Percentiles rank a stretch among this genome's conserved stretches.
Evolutionary conservation across 2,329 filamentous ascomycete genomes (phyloP).

Genomic region (Botrytis paeoniae): DNA sequence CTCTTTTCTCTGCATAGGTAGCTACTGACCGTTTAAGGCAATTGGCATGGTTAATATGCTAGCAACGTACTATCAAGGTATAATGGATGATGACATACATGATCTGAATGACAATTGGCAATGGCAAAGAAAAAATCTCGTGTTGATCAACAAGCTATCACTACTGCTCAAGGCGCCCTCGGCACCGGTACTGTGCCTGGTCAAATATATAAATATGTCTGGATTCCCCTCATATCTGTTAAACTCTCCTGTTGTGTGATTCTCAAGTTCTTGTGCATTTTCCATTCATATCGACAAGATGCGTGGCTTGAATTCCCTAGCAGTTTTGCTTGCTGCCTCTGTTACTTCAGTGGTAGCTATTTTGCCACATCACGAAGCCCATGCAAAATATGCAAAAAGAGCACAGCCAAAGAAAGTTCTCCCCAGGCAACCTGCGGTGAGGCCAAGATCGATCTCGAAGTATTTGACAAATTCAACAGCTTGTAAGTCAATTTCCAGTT

Average conservation of each 20-base stretch:
- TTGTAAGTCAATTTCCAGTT: constrained; percentile 17
- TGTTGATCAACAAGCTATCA: neutral
- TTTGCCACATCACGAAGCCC: constrained; percentile 1
- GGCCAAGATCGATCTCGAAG: constrained; percentile 21
- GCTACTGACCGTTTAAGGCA: neutral
- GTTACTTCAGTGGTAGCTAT: neutral
- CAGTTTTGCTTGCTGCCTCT: constrained; percentile 12
- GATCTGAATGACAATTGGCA: neutral
- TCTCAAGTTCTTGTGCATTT: neutral
- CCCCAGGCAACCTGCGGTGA: constrained; percentile 21
- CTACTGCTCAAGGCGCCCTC: neutral
- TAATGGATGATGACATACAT: neutral
- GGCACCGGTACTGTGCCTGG: neutral
- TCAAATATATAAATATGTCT: neutral
- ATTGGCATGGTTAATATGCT: neutral
- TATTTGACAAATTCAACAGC: constrained; percentile 27
- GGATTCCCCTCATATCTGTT: too few relatives aligned
- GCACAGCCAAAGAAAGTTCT: constrained; percentile 12
- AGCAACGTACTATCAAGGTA: neutral
- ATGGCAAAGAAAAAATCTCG: neutral
- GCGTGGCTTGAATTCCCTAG: constrained; percentile 9
- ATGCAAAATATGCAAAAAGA: constrained; percentile 18
- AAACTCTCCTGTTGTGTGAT: neutral
- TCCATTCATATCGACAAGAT: neutral
- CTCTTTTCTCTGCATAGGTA: neutral